Evolutionary conservation across 768 basidiomycete species (phyloP).

Genomic region (Trametes cinnabarina): DNA sequence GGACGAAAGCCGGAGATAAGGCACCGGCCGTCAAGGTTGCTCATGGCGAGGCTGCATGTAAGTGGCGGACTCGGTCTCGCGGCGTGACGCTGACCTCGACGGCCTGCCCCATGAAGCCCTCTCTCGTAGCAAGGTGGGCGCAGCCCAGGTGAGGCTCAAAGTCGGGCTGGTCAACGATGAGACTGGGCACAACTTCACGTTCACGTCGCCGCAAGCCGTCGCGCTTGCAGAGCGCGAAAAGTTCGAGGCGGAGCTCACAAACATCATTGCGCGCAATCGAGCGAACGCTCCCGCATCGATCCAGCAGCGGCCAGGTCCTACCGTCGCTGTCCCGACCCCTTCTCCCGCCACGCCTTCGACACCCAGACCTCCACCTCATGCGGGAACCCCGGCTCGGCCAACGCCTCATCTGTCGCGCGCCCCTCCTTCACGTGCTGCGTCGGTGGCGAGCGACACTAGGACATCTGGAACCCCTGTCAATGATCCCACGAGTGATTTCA

Average conservation of each 20-base stretch:
- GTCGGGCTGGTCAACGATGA: conserved; percentile 68
- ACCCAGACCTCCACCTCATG: conserved; percentile 26
- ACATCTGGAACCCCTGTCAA: conserved; percentile 49
- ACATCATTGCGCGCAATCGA: conserved; percentile 74
- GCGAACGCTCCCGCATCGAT: conserved; percentile 25
- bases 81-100: conserved; percentile 13
- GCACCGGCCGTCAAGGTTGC: conserved; percentile 63
- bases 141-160: conserved; percentile 76
- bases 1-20: conserved; percentile 73
- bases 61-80: conserved; percentile 29
- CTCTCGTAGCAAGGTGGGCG: conserved; percentile 84
- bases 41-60: conserved; percentile 59
- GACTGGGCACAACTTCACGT: conserved; percentile 79
- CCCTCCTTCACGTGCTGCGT: conserved; percentile 59
- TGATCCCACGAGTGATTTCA: conserved; percentile 66
- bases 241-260: conserved; percentile 78
- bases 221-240: conserved; percentile 73
- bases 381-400: conserved; percentile 23
- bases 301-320: conserved; percentile 10
- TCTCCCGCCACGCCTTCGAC: conserved; percentile 28
- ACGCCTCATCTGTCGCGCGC: conserved; percentile 40
- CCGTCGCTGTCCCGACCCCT: conserved; percentile 10
- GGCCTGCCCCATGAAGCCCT: conserved; percentile 46
- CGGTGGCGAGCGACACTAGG: conserved; percentile 54
- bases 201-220: conserved; percentile 60